phyloP scores from a whole-genome alignment of 306 rosid species.

The Trifolium fragiferum region DNA sequence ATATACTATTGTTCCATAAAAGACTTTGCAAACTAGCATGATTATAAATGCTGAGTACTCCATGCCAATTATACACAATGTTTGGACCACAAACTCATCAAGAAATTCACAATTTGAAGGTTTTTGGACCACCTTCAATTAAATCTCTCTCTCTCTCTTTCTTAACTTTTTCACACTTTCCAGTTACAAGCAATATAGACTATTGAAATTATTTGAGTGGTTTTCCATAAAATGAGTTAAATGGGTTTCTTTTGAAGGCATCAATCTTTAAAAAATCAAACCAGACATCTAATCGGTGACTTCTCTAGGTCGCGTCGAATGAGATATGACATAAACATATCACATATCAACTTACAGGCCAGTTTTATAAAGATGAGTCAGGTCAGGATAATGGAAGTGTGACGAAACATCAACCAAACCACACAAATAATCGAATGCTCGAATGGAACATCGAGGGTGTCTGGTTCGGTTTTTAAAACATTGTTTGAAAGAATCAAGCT shows the following conservation, averaged over 20 bases:
- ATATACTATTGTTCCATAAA: constrained; percentile 35
- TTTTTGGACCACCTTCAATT: constrained; percentile 71
- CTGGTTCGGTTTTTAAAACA: not conserved
- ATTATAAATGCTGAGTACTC: constrained; percentile 47
- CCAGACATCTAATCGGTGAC: no score
- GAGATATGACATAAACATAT: no score
- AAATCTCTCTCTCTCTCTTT: constrained; percentile 37
- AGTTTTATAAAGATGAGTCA: no score
- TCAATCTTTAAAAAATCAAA: no score
- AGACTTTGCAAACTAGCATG: constrained; percentile 39
- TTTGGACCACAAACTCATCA: constrained; percentile 68
- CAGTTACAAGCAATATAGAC: constrained; percentile 32
- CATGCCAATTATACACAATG: constrained; percentile 45
- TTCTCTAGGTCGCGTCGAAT: no score
- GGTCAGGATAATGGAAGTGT: no score
- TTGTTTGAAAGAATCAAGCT: not conserved
- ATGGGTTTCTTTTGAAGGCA: constrained; percentile 17
- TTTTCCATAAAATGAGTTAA: constrained; percentile 11
- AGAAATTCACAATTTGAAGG: constrained; percentile 41
- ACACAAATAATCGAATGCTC: not conserved
- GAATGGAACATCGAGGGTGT: not conserved
- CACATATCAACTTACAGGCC: no score
- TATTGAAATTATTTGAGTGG: constrained; percentile 25
- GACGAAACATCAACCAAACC: no score
- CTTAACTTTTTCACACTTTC: constrained; percentile 34